These are phyloP conservation scores for Brassica carinata DNA, from an alignment of 345 rosid genomes.

Conservation along the genomic window DNA sequence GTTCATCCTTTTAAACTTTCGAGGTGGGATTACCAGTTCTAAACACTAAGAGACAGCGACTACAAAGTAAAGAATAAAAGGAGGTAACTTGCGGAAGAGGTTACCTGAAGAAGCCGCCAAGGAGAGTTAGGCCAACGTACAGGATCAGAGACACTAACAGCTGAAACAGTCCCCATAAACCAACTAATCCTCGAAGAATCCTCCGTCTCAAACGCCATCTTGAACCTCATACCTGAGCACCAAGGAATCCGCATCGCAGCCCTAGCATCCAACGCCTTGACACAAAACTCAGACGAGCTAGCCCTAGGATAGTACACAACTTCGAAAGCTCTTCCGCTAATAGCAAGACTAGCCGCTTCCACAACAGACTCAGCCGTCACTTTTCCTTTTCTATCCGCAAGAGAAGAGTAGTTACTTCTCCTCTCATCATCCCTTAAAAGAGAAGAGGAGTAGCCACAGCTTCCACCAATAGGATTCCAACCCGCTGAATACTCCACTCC, in stretches of 20 bases:
- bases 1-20: no score
- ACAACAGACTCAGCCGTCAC: conserved; percentile 67
- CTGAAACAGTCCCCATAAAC: conserved; percentile 92
- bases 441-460: conserved; percentile 44
- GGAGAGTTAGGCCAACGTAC: conserved; percentile 90
- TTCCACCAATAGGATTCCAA: conserved; percentile 65
- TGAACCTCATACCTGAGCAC: conserved; percentile 92
- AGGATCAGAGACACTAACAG: conserved; percentile 75
- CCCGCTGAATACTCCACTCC: conserved; percentile 69
- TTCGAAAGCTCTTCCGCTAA: conserved; percentile 69
- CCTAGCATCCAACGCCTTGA: conserved; percentile 65
- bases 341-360: conserved; percentile 74
- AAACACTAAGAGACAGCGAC: not conserved
- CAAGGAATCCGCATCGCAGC: conserved; percentile 78
- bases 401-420: conserved; percentile 40
- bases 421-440: conserved; percentile 62
- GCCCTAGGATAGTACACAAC: conserved; percentile 85
- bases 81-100: not conserved
- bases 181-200: conserved; percentile 93
- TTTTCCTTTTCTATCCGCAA: conserved; percentile 51
- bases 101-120: conserved; percentile 90
- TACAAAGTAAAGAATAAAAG: conserved; percentile 6
- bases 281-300: conserved; percentile 82
- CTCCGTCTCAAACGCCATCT: conserved; percentile 96
- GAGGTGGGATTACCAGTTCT: not conserved